Conservation (phyloP, 2,329 filamentous ascomycete species). For the Monilinia fructigena region DNA sequence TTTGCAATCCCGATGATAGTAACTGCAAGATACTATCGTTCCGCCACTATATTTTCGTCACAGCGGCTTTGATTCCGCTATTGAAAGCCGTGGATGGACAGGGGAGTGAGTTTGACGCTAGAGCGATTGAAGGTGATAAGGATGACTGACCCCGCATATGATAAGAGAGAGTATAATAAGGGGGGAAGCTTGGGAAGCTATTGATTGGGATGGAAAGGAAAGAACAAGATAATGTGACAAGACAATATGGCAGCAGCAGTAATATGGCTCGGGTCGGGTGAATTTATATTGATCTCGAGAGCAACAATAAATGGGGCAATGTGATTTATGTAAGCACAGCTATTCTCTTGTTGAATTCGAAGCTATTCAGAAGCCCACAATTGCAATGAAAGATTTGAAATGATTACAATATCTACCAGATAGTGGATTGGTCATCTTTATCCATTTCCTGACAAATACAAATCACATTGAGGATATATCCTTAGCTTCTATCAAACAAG, state of each 20-base stretch:
- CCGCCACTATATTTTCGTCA: constrained; percentile 10
- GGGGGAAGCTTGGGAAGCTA: not conserved
- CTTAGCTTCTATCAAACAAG: not conserved
- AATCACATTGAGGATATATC: not conserved
- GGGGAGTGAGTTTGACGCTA: not conserved
- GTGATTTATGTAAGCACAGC: no score
- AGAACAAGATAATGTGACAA: no score
- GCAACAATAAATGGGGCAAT: no score
- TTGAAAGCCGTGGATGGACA: not conserved
- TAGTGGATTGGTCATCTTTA: constrained; percentile 6
- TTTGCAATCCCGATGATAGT: constrained; percentile 3
- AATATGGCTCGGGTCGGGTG: no score
- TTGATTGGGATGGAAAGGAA: not conserved
- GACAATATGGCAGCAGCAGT: no score
- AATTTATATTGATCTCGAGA: no score
- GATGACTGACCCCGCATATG: constrained; percentile 1
- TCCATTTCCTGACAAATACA: not conserved
- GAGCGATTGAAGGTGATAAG: not conserved
- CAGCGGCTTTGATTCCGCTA: constrained; percentile 13
- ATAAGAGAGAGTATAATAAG: not conserved
- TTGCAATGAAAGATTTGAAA: not conserved
- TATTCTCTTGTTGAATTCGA: not conserved
- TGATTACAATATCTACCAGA: not conserved
- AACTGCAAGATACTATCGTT: not conserved
- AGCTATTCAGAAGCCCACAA: not conserved